phyloP scores from a whole-genome alignment of 345 rosid species.

The Heritiera littoralis region DNA sequence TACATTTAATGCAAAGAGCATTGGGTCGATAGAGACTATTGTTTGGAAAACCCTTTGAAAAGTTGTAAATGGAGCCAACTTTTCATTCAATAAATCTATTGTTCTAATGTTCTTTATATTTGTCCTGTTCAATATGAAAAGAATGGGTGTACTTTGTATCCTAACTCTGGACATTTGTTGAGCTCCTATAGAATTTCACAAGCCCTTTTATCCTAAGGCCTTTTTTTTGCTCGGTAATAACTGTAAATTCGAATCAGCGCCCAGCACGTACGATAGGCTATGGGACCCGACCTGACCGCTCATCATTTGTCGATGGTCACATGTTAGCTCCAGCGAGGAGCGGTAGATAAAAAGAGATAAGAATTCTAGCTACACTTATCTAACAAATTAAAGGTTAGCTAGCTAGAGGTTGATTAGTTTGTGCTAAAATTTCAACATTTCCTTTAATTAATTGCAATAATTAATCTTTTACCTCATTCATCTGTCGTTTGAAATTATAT shows the following conservation, averaged over 20 bases:
- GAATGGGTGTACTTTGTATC: too few relatives aligned
- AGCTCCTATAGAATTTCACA: too few relatives aligned
- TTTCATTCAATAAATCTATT: background rate
- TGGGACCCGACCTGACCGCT: background rate
- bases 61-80: background rate
- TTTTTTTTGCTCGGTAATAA: background rate
- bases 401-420: background rate
- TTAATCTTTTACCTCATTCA: background rate
- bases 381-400: background rate
- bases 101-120: too few relatives aligned
- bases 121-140: too few relatives aligned
- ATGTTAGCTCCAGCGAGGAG: background rate
- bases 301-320: conserved; percentile 5
- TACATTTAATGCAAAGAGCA: background rate
- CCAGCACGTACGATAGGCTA: background rate
- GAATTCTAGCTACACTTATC: conserved; percentile 1
- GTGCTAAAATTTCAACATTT: background rate
- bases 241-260: background rate
- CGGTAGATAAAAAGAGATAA: background rate
- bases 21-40: background rate
- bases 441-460: background rate
- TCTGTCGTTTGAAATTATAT: background rate
- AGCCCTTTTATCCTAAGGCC: too few relatives aligned
- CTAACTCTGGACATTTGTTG: too few relatives aligned
- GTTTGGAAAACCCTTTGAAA: background rate